Evolutionary conservation across 1,139 yeast species (phyloP).

Genomic region (Taiozyma sp.): DNA sequence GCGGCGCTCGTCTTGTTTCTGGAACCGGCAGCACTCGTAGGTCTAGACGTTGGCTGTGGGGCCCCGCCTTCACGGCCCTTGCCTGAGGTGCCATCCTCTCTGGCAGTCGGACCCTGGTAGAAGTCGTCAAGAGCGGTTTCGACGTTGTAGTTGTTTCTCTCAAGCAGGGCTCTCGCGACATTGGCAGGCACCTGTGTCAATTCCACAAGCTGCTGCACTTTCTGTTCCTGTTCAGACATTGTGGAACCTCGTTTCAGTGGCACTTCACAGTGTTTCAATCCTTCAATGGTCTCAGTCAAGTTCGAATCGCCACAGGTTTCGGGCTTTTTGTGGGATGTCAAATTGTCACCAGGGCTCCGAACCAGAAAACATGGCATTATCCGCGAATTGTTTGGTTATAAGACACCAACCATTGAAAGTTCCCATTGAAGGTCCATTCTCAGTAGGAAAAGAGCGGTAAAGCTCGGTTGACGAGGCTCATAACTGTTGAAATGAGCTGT

Average conservation of each 20-base stretch:
- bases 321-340: neutral
- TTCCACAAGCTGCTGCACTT: slow-evolving; percentile 42
- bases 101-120: slow-evolving; percentile 20
- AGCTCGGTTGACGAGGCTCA: neutral
- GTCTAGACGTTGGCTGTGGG: neutral
- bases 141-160: slow-evolving; percentile 35
- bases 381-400: neutral
- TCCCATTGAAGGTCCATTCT: too few species aligned
- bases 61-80: neutral
- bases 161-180: slow-evolving; percentile 39
- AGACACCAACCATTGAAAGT: neutral
- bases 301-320: neutral
- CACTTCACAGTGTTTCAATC: neutral
- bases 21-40: slow-evolving; percentile 2
- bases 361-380: neutral
- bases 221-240: neutral
- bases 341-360: neutral
- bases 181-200: slow-evolving; percentile 40
- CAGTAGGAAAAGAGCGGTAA: neutral
- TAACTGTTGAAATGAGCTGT: neutral
- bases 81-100: slow-evolving; percentile 1
- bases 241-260: neutral
- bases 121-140: slow-evolving; percentile 29
- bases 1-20: slow-evolving; percentile 13
- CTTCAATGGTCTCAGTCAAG: neutral